Percentiles rank a stretch among this genome's conserved stretches.
Conservation (phyloP, 345 rosid genomes). For the Gossypium herbaceum region DNA sequence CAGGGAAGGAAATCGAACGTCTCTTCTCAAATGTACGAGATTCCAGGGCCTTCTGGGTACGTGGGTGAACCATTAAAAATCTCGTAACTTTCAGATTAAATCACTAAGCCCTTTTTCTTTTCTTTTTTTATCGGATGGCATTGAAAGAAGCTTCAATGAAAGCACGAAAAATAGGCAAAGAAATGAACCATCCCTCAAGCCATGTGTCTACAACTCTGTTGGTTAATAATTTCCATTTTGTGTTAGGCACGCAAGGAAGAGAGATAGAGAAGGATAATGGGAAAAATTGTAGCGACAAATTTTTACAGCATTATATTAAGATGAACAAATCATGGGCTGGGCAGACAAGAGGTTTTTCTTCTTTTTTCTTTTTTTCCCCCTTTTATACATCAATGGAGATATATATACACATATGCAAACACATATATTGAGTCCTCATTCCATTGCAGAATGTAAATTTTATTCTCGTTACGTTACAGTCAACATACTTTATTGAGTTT, state of each 20-base stretch:
- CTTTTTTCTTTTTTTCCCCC: too few species aligned
- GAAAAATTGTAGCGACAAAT: neutral
- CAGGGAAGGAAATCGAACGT: conserved; percentile 13
- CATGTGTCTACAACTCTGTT: neutral
- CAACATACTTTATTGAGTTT: too few species aligned
- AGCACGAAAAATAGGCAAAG: neutral
- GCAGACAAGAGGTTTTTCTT: too few species aligned
- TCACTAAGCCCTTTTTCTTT: neutral
- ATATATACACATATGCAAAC: too few species aligned
- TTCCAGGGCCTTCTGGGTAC: too few species aligned
- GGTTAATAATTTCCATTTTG: neutral
- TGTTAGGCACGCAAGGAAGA: neutral
- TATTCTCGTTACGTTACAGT: too few species aligned
- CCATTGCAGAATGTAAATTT: too few species aligned
- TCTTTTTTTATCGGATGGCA: conserved; percentile 16
- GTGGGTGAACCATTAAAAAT: conserved; percentile 28
- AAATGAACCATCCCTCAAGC: conserved; percentile 22
- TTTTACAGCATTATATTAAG: neutral
- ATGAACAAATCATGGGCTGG: neutral
- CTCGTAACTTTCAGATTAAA: conserved; percentile 22
- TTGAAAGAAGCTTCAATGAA: conserved; percentile 13
- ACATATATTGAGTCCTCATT: too few species aligned
- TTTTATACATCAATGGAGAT: too few species aligned
- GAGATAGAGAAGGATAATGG: neutral
- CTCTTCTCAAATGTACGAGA: conserved; percentile 14